Evolutionary conservation across 177 flowering plant genomes (phyloP).

Genomic region (Vitis hybrid): DNA sequence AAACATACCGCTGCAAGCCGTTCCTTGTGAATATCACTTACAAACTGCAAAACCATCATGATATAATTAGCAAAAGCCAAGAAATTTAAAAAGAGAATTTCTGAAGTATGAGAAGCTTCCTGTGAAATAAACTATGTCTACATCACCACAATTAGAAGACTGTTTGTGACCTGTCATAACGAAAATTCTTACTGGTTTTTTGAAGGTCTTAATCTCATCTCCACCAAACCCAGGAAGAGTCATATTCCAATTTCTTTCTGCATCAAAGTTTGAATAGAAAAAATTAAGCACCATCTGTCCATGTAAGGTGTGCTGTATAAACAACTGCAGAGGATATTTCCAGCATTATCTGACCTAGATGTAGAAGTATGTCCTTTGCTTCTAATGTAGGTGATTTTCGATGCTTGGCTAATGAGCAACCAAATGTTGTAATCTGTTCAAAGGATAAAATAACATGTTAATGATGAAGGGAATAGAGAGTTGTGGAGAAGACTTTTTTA

Average conservation of each 20-base stretch:
- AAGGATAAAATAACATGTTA: not conserved
- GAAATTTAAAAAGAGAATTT: not conserved
- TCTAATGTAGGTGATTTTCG: slow-evolving; percentile 83
- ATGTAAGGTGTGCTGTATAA: not conserved
- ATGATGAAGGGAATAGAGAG: not conserved
- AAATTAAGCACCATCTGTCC: not conserved
- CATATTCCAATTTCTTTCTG: slow-evolving; percentile 94
- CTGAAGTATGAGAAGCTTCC: not conserved
- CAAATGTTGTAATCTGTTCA: slow-evolving; percentile 73
- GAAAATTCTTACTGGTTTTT: slow-evolving; percentile 58
- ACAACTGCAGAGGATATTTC: not conserved
- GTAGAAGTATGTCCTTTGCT: slow-evolving; percentile 92
- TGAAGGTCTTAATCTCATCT: slow-evolving; percentile 83
- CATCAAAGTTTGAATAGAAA: slow-evolving; percentile 12
- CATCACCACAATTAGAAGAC: not conserved
- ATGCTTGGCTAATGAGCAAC: slow-evolving; percentile 96
- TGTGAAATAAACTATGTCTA: not conserved
- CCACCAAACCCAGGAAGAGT: slow-evolving; percentile 87
- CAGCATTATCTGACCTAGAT: slow-evolving; percentile 64
- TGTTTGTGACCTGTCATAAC: not conserved
- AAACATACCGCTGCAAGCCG: slow-evolving; percentile 76
- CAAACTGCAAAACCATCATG: slow-evolving; percentile 43
- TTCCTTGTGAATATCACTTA: slow-evolving; percentile 79
- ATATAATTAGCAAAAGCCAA: slow-evolving; percentile 8
- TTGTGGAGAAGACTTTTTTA: too few relatives aligned